Evolutionary conservation across 768 basidiomycete species (phyloP).

Genomic region (Pulveroboletus ravenelii): DNA sequence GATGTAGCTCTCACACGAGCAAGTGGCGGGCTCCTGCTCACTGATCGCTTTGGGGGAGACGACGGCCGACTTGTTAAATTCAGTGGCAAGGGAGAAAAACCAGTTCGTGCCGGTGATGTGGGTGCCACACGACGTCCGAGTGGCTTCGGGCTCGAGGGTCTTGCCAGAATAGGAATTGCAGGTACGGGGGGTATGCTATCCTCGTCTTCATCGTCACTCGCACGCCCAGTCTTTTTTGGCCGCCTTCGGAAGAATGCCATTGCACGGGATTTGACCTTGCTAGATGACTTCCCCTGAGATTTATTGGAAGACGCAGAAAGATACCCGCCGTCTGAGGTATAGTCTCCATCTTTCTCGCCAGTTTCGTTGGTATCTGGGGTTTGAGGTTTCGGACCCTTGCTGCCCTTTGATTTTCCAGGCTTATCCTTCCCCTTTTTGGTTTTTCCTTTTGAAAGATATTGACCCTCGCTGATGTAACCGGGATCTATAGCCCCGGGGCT

Average conservation of each 20-base stretch:
- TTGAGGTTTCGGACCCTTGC: slow-evolving; percentile 17
- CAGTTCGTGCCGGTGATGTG: slow-evolving; percentile 26
- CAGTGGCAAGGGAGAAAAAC: slow-evolving; percentile 26
- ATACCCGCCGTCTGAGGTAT: slow-evolving; percentile 29
- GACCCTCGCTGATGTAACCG: slow-evolving; percentile 30
- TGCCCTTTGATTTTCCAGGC: slow-evolving; percentile 12
- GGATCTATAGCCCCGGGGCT: slow-evolving; percentile 17
- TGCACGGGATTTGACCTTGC: slow-evolving; percentile 29
- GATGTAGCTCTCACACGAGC: slow-evolving; percentile 6
- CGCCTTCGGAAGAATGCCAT: slow-evolving; percentile 32
- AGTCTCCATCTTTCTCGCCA: slow-evolving; percentile 20
- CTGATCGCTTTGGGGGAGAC: slow-evolving; percentile 16
- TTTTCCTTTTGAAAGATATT: slow-evolving; percentile 27
- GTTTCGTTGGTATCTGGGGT: slow-evolving; percentile 13
- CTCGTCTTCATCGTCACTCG: slow-evolving; percentile 31
- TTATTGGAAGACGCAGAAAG: slow-evolving; percentile 33
- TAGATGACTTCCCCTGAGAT: slow-evolving; percentile 26
- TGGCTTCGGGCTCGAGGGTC: slow-evolving; percentile 28
- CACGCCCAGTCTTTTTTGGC: slow-evolving; percentile 21
- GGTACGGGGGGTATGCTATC: slow-evolving; percentile 29
- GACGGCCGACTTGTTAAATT: slow-evolving; percentile 18
- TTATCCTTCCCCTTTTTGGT: slow-evolving; percentile 18
- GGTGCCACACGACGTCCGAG: slow-evolving; percentile 23
- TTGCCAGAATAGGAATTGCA: slow-evolving; percentile 24
- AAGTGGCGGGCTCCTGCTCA: slow-evolving; percentile 28